Evolutionary conservation across 2,329 filamentous ascomycete species (phyloP), one percentile per base, ranked within the genome.

Genomic region (Aspergillus calidoustus): DNA sequence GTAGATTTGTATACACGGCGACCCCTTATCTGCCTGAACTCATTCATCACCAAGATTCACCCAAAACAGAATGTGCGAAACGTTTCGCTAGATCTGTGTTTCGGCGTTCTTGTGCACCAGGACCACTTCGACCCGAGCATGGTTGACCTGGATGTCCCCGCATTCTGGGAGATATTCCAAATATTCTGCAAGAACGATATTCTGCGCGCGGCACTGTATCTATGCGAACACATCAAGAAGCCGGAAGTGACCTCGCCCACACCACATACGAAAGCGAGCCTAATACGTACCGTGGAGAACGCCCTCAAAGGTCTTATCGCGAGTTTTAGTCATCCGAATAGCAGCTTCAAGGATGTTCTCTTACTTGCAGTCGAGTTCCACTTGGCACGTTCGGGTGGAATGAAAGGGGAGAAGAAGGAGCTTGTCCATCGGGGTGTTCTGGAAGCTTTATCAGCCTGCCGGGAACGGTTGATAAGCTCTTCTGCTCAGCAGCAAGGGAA

Each of bases 91-190:
- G n/a, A 48, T 1, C 25, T 25, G 11, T 48, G 19, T 6, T 19
- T 48, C 9, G 8, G 11, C 2, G 15, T 48, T 0, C 22, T 48
- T 11, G 7, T 19, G 7, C 23, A 48, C 8, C 22, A 13, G 57
- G 72, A 76, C 30, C 62, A 70, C 15, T 76, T 76, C 38, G 73
- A 76, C 57, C 73, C 73, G 0, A 66, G 61, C 7, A 68, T 70
- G 34, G 66, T 68, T 1, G 71, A 72, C n/a, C 59, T 72, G 13
- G 67, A 74, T 41, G 54, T 70, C 0, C 64, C 63, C 30, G 59
- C 57, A 13, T 71, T 66, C 34, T 72, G 67, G 66, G 68, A 73
- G 38, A 65, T 72, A 11, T 76, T 75, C 63, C 68, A 71, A 30
- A 54, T 59, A 1, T 61, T 71, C 34, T 76, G 70, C 58, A 72